A percentile compares a stretch with the other conserved stretches of the same genome.
Evolutionary conservation across 2,329 filamentous ascomycete species (phyloP).

Genomic region (Pestalotiopsis fici): DNA sequence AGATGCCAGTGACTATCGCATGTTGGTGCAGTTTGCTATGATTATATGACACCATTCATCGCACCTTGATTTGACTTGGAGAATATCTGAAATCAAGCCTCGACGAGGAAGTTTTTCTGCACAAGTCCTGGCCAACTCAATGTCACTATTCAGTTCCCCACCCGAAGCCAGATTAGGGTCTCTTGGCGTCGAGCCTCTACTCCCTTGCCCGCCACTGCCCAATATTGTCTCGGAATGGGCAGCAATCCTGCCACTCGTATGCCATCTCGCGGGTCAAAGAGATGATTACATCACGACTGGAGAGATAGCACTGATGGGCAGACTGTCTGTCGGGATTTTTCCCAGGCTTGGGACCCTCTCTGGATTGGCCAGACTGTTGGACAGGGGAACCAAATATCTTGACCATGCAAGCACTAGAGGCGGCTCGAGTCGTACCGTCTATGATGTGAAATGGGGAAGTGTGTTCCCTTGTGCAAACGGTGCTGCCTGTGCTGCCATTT

Average conservation of each 20-base stretch:
- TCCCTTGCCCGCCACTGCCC: neutral
- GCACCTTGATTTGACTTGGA: too few relatives aligned
- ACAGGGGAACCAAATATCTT: neutral
- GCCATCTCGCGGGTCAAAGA: neutral
- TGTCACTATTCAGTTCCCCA: neutral
- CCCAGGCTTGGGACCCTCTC: slow-evolving; percentile 10
- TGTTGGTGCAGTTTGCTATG: too few relatives aligned
- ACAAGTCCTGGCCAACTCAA: too few relatives aligned
- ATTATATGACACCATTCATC: too few relatives aligned
- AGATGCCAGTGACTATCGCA: too few relatives aligned
- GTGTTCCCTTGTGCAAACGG: slow-evolving; percentile 26
- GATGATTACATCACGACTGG: neutral
- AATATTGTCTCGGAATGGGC: neutral
- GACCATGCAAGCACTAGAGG: neutral
- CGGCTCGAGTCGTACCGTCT: slow-evolving; percentile 17
- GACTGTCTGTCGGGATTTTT: neutral
- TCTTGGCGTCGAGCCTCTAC: neutral
- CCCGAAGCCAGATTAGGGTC: neutral
- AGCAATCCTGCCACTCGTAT: neutral
- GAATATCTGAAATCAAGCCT: too few relatives aligned
- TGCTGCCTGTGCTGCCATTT: slow-evolving; percentile 18
- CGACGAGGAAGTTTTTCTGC: too few relatives aligned
- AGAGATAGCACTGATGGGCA: neutral
- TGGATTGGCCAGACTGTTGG: slow-evolving; percentile 8
- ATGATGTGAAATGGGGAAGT: slow-evolving; percentile 27